Base-by-base conservation (phyloP, 768 basidiomycete species). In the Psilocybe cubensis region DNA sequence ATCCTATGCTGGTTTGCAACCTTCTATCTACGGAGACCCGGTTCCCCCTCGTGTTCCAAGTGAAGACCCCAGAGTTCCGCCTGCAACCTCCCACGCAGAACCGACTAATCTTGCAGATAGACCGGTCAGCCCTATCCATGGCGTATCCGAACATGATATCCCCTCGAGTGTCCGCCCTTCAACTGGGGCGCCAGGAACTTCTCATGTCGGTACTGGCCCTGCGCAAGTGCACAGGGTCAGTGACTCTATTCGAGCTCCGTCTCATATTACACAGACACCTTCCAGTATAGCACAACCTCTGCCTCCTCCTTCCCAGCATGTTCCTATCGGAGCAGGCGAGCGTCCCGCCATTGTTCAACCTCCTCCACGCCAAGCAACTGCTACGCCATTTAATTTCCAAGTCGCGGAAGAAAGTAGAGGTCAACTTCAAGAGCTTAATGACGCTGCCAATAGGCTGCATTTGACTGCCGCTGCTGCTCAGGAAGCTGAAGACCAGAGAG, bases 401-500 rank as follows among this genome's bases (percentile, higher is more conserved):
- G 66, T 69, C 42, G 78, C 74, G 3, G 80, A 79, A 24, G 74
- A 74, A 44, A 82, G 83, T 51, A 79, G 84, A 29, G 80, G 81
- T 44, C 81, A 81, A 9, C 70, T 83, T 0, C 79, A 84, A 54
- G 83, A 83, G 18, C 75, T 92, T 23, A 79, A 79, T 9, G 85
- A 83, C 0, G 76, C 83, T 18, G 83, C 86, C 49, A 70, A 74
- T 18, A 77, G 78, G 20, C 66, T 91, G 11, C 74, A 77, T 3
- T 74, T 81, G 27, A 74, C 82, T 4, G 74, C 78, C 8, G 74
- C 76, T 7, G 77, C 78, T 2, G 81, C 84, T 0, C 79, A 81
- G 31, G 82, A 83, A 49, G 83, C 82, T 0, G 91, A 93, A 64
- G 79, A 83, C 23, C 75, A 75, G 44, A 82, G 91, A 9, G 90